Evolutionary conservation across 768 basidiomycete genomes (phyloP).

Genomic region (Lyophyllum decastes): DNA sequence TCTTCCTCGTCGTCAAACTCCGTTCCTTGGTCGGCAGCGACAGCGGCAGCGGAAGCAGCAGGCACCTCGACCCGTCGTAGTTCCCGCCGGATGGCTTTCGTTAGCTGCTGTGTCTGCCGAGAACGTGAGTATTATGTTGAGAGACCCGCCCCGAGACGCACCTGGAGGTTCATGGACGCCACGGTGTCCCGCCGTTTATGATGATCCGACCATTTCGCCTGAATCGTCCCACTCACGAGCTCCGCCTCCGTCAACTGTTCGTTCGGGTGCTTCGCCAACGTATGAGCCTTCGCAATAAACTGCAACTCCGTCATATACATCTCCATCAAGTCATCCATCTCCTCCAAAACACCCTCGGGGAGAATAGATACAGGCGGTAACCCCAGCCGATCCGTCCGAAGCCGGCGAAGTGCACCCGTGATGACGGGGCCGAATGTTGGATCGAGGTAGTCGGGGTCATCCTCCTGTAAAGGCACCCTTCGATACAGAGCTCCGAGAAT

Average conservation of each 20-base stretch:
- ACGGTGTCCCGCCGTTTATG: slow-evolving; percentile 40
- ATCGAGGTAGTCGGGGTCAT: slow-evolving; percentile 5
- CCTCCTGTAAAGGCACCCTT: slow-evolving; percentile 35
- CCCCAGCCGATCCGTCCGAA: slow-evolving; percentile 32
- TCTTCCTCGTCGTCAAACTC: slow-evolving; percentile 29
- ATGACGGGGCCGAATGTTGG: slow-evolving; percentile 21
- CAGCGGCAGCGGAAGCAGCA: not conserved
- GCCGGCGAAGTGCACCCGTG: slow-evolving; percentile 21
- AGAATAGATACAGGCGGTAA: slow-evolving; percentile 25
- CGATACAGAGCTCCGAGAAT: slow-evolving; percentile 47
- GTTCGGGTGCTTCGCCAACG: slow-evolving; percentile 36
- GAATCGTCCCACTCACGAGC: slow-evolving; percentile 46
- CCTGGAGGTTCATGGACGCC: slow-evolving; percentile 46
- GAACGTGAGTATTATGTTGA: slow-evolving; percentile 5
- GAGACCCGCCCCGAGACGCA: slow-evolving; percentile 18
- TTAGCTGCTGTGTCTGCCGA: slow-evolving; percentile 39
- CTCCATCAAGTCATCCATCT: slow-evolving; percentile 37
- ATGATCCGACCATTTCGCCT: slow-evolving; percentile 44
- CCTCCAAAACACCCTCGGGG: slow-evolving; percentile 29
- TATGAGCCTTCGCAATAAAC: slow-evolving; percentile 35
- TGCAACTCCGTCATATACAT: slow-evolving; percentile 34
- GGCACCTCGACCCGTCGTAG: slow-evolving; percentile 19
- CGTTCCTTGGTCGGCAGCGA: slow-evolving; percentile 10
- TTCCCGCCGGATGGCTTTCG: slow-evolving; percentile 35
- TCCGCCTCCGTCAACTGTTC: slow-evolving; percentile 39